Conservation (phyloP, 2,329 filamentous ascomycete species). For the Nemania abortiva region DNA sequence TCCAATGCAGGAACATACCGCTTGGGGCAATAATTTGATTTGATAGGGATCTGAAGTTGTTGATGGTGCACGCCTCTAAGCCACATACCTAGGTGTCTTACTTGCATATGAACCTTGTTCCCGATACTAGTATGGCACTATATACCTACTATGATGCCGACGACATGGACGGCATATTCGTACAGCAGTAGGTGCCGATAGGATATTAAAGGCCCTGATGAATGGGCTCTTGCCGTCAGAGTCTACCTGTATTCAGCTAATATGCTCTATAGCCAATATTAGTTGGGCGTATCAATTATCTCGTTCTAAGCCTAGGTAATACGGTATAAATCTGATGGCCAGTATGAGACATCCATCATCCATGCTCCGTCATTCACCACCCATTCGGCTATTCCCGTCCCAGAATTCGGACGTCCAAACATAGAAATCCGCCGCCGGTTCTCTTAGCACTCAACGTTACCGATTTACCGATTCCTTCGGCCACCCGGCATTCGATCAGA, state of each 20-base stretch:
- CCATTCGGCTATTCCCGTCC: conserved; percentile 36
- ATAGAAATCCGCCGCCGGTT: conserved; percentile 37
- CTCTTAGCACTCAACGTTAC: not conserved
- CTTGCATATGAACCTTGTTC: conserved; percentile 30
- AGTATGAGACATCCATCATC: conserved; percentile 15
- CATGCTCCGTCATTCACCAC: conserved; percentile 7
- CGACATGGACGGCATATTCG: not conserved
- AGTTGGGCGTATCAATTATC: not conserved
- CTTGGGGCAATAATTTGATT: conserved; percentile 16
- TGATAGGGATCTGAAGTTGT: conserved; percentile 22
- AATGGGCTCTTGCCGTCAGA: not conserved
- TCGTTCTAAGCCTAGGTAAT: not conserved
- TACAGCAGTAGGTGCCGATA: not conserved
- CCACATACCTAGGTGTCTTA: conserved; percentile 25
- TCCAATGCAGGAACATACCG: conserved; percentile 35
- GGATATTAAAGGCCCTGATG: not conserved
- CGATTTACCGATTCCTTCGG: conserved; percentile 19
- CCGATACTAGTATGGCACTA: not conserved
- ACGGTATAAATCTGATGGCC: conserved; percentile 3
- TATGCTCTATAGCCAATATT: not conserved
- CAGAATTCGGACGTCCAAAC: conserved; percentile 38
- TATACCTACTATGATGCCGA: not conserved
- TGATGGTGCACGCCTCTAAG: conserved; percentile 30
- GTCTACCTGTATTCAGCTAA: not conserved
- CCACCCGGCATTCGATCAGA: conserved; percentile 13